Base-by-base conservation (phyloP, 2,329 filamentous ascomycete species). In the Chaetomium sp. region DNA sequence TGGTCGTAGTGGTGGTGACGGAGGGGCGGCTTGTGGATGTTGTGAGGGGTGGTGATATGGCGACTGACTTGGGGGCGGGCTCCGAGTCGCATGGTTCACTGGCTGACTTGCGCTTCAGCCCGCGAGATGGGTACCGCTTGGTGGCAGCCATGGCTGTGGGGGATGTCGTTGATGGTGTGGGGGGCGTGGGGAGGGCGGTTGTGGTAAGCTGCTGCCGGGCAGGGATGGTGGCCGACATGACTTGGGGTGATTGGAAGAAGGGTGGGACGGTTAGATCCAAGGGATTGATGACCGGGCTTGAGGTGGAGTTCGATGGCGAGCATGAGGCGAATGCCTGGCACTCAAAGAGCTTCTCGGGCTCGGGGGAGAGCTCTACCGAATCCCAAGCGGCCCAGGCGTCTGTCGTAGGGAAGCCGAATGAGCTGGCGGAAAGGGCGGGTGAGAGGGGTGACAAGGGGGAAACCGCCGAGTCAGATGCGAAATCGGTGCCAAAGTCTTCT, bases 261-360 rank as follows among this genome's bases (percentile, higher is more conserved):
- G 71, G 70, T 33, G 50, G 3, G 66, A 69, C 67, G 25, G 72
- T 67, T 3, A 78, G 73, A 31, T 76, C 74, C 68, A 75, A 69
- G 27, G 76, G 76, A 69, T 77, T 74, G 63, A 78, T 72, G 35
- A 72, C 73, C 4, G 77, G 74, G 72, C 74, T 78, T 62, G 73
- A 57, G 45, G 72, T 62, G 23, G 69, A 35, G 62, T 70, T 68
- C 12, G 63, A 66, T 25, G 67, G 49, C 1, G 71, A 69, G 57
- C 73, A 70, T 16, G 72, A 65, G 10, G 70, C 62, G 29, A 76
- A 68, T 27, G 74, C 58, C 9, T 76, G 74, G 13, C 70, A 62
- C 69, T 75, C 77, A 69, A 76, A 70, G 61, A 74, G 72, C 61
- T 65, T 66, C 57, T 75, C 73, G 25, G 63, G 69, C 21, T 73